Evolutionary conservation across 768 basidiomycete species (phyloP).

Genomic region (Podaxis sp.): DNA sequence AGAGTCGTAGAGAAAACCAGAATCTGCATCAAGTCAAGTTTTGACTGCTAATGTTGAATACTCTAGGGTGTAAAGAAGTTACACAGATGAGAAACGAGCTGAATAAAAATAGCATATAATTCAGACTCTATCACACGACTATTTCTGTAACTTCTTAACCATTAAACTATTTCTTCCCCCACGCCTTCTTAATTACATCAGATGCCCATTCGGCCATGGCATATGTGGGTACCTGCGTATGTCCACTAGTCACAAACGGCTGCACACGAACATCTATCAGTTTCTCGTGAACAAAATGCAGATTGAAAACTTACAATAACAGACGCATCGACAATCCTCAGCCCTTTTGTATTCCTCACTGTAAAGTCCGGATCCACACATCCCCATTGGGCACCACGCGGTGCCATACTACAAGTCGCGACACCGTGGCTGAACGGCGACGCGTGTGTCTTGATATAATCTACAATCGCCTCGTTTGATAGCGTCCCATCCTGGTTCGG

Average conservation of each 20-base stretch:
- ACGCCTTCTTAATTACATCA: conserved; percentile 2
- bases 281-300: neutral
- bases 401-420: conserved; percentile 32
- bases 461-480: neutral
- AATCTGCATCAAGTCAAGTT: neutral
- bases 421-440: conserved; percentile 24
- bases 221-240: conserved; percentile 6
- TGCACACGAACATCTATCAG: neutral
- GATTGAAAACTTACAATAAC: conserved; percentile 24
- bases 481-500: neutral
- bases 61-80: neutral
- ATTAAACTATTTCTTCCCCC: neutral
- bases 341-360: conserved; percentile 32
- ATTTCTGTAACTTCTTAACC: neutral
- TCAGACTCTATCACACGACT: neutral
- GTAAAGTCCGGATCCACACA: conserved; percentile 36
- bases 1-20: neutral
- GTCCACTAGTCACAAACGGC: conserved; percentile 8
- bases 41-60: neutral
- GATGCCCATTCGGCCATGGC: conserved; percentile 12
- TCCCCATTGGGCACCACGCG: conserved; percentile 23
- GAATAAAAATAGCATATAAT: neutral
- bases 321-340: conserved; percentile 39
- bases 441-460: neutral
- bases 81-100: neutral